Conservation (phyloP, 1,284 basidiomycete species). For the Schizophyllum amplum region DNA sequence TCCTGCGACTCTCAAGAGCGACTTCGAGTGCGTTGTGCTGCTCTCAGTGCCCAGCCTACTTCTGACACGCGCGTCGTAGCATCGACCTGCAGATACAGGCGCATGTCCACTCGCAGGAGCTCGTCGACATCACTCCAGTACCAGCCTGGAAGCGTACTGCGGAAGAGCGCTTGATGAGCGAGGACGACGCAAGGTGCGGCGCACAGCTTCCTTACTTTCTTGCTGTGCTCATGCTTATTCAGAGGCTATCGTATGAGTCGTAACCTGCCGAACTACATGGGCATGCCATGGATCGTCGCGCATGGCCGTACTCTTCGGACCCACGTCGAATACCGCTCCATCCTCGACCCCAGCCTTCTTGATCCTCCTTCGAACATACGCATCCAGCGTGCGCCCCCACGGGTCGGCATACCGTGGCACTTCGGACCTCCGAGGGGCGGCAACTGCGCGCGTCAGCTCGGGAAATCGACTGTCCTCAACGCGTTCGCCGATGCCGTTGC, state of each 20-base stretch:
- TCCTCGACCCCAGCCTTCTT: background rate
- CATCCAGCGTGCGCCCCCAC: background rate
- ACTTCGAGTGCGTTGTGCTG: background rate
- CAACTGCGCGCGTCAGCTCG: background rate
- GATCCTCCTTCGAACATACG: background rate
- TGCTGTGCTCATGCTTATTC: background rate
- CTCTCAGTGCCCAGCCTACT: background rate
- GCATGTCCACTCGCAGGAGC: background rate
- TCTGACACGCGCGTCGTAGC: background rate
- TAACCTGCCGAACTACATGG: background rate
- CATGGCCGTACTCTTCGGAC: too few species aligned
- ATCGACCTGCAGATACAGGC: background rate
- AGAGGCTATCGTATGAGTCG: background rate
- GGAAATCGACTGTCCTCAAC: background rate
- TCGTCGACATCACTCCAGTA: background rate
- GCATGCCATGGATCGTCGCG: too few species aligned
- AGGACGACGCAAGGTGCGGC: background rate
- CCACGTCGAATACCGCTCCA: too few species aligned
- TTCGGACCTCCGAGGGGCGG: background rate
- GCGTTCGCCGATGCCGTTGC: background rate
- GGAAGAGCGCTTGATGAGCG: background rate
- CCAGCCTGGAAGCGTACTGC: background rate
- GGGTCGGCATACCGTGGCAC: background rate
- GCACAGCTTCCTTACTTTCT: background rate
- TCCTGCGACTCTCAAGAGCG: background rate